Evolutionary conservation across 805 yeast genomes (phyloP), one percentile per base, ranked within the genome.

Genomic region (Maudiozyma serrabonitensis): DNA sequence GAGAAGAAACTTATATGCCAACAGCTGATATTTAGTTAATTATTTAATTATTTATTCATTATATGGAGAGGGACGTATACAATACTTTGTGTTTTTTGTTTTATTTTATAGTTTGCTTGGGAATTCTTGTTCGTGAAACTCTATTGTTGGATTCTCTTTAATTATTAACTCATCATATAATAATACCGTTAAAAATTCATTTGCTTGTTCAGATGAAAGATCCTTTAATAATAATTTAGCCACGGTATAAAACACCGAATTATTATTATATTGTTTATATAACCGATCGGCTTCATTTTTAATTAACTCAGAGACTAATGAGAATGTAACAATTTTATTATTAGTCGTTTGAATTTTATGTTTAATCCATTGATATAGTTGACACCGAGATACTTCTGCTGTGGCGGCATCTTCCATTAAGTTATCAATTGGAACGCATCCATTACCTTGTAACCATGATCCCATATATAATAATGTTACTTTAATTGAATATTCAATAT

Each of bases 401-500:
- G 95, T 85, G 34, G 93, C 93, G 28, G 95, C 95, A 67, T 85
- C 95, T 69, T 85, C 95, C 95, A 85, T 85, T 67, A 85, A 73
- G 66, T 80, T 79, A 72, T 85, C 84, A 66, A 85, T 85, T 56
- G 95, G 91, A 52, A 84, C 90, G 75, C 93, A 85, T 15, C 95
- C 95, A 48, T 81, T 70, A 52, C 88, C 88, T 65, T 89, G 76
- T 59, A 84, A 75, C 95, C 95, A 85, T 31, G 90, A 87, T 70
- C 85, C 93, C 75, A 84, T 84, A 66, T 85, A 85, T 54, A 82
- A 79, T 56, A 85, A 71, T 41, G 93, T 93, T 67, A 85, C 84
- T 61, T 79, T 78, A 58, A 84, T 74, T 68, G 85, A 85, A 51
- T 83, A 76, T 61, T 79, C 72, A 58, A 85, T 81, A 70, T 47